Base-by-base conservation (phyloP, 305 asterid species). In the Salvia sclarea region DNA sequence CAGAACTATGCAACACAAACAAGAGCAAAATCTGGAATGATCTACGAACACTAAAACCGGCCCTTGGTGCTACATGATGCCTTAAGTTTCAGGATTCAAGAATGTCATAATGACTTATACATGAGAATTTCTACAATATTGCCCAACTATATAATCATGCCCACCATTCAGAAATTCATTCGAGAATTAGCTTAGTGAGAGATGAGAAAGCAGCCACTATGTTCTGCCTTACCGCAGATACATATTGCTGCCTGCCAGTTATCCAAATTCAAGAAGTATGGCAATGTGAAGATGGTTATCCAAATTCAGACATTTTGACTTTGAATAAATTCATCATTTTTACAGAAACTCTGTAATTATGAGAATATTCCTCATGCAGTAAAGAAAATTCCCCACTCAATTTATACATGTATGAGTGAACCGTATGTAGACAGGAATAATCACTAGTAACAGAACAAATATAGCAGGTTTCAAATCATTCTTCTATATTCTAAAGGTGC, bases 221-320 rank as follows among this genome's bases (percentile, higher is more conserved):
- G 24, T 54, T 21, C 14, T 7, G 72, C 54, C 54, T 43, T 6
- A 17, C 40, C 35, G 37, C 68, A 52, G 13, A 33, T 3, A 40
- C 30, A 48, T 33, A 8, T 47, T 47, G 52, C 20, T 59, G 74
- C 61, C 31, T 60, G 55, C 70, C 70, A 71, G 55, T 49, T 71
- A 20, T n/a, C n/a, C n/a, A n/a, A n/a, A n/a, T n/a, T n/a, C n/a
- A n/a, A n/a, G n/a, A n/a, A n/a, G 5, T 30, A 38, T 24, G 11
- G 44, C 44, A 38, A 0, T 10, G 2, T 12, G 44, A 38, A 38
- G 44, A 38, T 8, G 44, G 33, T 16, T 8, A 10, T 22, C 53
- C 45, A 60, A n/a, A 21, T 61, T 70, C 59, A 17, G 8, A 21
- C 21, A 21, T 43, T 43, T 22, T 12, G 50, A 41, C n/a, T 28